Conservation (phyloP, 2,329 filamentous ascomycete species). For the Sporothrix variecibatus region DNA sequence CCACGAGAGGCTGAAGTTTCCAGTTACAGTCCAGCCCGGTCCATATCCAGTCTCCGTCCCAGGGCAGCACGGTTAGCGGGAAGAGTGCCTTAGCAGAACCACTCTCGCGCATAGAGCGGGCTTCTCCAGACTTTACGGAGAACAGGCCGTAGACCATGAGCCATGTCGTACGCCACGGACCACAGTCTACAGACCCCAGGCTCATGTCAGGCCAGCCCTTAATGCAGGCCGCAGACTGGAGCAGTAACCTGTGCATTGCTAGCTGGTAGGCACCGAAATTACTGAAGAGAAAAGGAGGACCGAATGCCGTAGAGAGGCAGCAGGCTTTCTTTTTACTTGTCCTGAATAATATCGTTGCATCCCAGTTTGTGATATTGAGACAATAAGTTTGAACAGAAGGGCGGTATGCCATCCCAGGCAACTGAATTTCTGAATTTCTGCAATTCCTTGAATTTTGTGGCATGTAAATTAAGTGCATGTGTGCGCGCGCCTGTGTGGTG, state of each 20-base stretch:
- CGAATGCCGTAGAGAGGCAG: not conserved
- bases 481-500: not conserved
- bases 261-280: not conserved
- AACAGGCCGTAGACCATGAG: not conserved
- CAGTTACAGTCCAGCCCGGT: not conserved
- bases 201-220: not conserved
- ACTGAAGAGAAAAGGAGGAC: not conserved
- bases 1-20: not conserved
- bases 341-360: not conserved
- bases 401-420: not conserved
- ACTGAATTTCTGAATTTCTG: not conserved
- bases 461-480: not conserved
- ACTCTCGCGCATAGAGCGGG: conserved; percentile 16
- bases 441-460: not conserved
- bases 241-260: not conserved
- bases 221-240: not conserved
- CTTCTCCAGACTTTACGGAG: not conserved
- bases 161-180: not conserved
- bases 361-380: not conserved
- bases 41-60: not conserved
- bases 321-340: not conserved
- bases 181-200: not conserved
- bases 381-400: not conserved
- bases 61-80: not conserved
- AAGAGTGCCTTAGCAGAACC: conserved; percentile 21